phyloP scores from a whole-genome alignment of 2,329 filamentous ascomycete genomes.

The Proliferodiscus dingleyae region DNA sequence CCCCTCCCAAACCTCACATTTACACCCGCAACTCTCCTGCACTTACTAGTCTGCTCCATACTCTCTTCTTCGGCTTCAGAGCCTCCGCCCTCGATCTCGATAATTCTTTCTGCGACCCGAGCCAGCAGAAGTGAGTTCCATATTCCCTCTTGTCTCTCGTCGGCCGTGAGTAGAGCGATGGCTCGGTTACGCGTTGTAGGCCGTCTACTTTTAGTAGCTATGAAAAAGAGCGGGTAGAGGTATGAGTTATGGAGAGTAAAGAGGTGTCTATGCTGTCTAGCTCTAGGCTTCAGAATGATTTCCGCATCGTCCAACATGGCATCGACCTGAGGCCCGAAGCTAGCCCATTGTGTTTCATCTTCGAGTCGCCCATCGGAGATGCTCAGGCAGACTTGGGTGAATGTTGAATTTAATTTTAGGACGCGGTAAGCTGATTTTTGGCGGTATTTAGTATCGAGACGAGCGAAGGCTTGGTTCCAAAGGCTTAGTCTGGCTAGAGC shows the following conservation, averaged over 20 bases:
- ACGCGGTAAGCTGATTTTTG: not conserved
- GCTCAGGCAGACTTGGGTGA: not conserved
- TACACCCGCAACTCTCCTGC: not conserved
- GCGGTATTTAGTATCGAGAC: not conserved
- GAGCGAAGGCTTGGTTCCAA: not conserved
- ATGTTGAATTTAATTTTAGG: not conserved
- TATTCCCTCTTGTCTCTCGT: constrained; percentile 58
- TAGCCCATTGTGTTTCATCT: constrained; percentile 10
- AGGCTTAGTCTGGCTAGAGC: not conserved
- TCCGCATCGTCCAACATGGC: constrained; percentile 4
- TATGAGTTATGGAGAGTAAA: constrained; percentile 60
- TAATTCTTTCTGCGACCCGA: not conserved
- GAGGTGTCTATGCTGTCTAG: not conserved
- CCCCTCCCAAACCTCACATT: not conserved
- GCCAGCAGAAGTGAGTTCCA: constrained; percentile 43
- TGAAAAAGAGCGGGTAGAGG: constrained; percentile 57
- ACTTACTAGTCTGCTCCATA: not conserved
- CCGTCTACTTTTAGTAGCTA: constrained; percentile 58
- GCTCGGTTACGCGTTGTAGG: constrained; percentile 51
- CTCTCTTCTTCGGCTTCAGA: not conserved
- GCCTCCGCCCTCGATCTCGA: not conserved
- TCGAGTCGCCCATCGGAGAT: not conserved
- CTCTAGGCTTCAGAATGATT: not conserved
- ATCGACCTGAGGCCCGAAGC: constrained; percentile 3
- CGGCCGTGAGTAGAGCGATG: constrained; percentile 53